These are phyloP conservation scores for Elsinoe perseae DNA, from an alignment of 2,329 filamentous ascomycete genomes.

Conservation along the genomic window DNA sequence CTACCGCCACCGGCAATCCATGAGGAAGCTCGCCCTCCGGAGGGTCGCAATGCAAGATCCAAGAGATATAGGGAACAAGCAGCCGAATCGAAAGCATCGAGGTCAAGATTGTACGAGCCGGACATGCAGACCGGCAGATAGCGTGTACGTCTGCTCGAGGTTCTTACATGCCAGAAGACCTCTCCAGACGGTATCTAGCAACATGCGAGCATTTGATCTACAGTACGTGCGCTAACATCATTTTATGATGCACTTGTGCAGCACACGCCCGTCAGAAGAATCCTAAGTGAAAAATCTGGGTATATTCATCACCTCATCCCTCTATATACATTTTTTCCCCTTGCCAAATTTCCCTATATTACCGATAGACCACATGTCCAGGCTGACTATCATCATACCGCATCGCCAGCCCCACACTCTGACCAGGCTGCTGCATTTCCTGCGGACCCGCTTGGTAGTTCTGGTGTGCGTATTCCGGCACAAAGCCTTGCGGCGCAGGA, in stretches of 20 bases:
- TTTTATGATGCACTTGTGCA: too few species aligned
- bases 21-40: too few species aligned
- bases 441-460: slow-evolving; percentile 2
- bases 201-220: too few species aligned
- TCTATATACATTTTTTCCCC: neutral
- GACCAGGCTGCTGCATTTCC: slow-evolving; percentile 13
- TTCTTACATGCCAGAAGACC: too few species aligned
- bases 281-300: neutral
- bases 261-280: neutral
- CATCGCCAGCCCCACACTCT: slow-evolving; percentile 10
- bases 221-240: too few species aligned
- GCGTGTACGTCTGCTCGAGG: too few species aligned
- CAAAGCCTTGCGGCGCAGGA: neutral
- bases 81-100: too few species aligned
- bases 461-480: slow-evolving; percentile 11
- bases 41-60: too few species aligned
- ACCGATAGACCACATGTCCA: slow-evolving; percentile 12
- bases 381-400: slow-evolving; percentile 10
- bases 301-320: slow-evolving; percentile 5
- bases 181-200: too few species aligned
- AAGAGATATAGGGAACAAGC: too few species aligned
- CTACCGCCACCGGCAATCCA: neutral
- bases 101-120: too few species aligned
- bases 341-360: neutral
- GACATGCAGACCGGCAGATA: too few species aligned